phyloP scores from a whole-genome alignment of 1,284 basidiomycete species.

The Termitomyces sp. region DNA sequence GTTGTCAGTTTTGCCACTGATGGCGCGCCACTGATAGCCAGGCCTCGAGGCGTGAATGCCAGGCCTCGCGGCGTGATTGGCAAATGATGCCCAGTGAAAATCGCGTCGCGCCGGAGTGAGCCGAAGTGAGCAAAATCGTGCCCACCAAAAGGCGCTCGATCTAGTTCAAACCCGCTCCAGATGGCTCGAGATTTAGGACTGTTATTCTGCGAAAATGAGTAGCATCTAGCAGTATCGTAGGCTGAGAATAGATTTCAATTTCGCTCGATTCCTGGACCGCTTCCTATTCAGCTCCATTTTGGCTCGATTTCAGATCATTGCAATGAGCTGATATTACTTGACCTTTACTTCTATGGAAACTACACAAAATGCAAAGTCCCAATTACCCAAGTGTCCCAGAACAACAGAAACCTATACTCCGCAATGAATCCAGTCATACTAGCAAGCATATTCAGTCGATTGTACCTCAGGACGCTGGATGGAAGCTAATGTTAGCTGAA shows the following conservation, averaged over 20 bases:
- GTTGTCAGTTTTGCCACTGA: no score
- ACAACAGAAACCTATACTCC: no score
- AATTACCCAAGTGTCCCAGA: no score
- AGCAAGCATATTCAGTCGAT: no score
- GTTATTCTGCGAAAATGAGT: not conserved
- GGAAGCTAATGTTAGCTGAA: not conserved
- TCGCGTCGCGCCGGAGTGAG: not conserved
- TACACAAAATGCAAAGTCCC: not conserved
- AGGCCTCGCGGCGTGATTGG: no score
- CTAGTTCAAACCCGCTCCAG: not conserved
- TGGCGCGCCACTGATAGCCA: no score
- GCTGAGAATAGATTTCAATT: not conserved
- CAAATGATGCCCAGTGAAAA: slow-evolving; percentile 1
- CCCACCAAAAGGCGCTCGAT: not conserved
- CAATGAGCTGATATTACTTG: no score
- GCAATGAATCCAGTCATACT: no score
- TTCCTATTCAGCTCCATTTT: not conserved
- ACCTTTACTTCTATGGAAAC: no score
- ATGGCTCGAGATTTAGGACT: not conserved
- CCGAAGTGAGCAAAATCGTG: not conserved
- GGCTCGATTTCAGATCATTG: not conserved
- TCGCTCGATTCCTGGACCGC: not conserved
- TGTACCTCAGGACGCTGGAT: not conserved
- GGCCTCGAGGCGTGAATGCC: no score
- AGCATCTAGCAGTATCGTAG: not conserved